Evolutionary conservation across 2,329 filamentous ascomycete genomes (phyloP).

Genomic region (Hypomyces perniciosus): DNA sequence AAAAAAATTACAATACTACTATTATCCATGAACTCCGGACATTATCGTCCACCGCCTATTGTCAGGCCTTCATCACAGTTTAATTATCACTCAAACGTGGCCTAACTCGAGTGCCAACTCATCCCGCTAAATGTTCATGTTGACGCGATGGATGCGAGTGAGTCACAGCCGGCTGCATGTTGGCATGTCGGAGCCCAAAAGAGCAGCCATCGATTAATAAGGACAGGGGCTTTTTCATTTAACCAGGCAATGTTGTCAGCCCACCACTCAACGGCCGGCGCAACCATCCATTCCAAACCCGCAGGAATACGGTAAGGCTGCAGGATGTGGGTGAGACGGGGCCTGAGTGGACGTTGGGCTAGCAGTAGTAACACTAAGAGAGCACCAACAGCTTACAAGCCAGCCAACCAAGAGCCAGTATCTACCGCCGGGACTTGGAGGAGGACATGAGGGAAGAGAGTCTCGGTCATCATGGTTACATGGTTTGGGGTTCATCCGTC

Average conservation of each 20-base stretch:
- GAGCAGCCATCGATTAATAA: background rate
- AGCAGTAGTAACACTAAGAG: background rate
- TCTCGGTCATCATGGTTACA: too few species aligned
- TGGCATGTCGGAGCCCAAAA: slow-evolving; percentile 1
- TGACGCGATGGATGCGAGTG: slow-evolving; percentile 1
- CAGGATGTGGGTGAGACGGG: slow-evolving; percentile 9
- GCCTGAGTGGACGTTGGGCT: background rate
- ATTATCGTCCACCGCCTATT: too few species aligned
- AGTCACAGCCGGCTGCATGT: slow-evolving; percentile 5
- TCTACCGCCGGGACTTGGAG: too few species aligned
- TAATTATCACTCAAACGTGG: background rate
- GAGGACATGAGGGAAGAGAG: too few species aligned
- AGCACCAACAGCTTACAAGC: background rate
- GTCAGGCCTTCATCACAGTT: too few species aligned
- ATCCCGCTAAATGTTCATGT: slow-evolving; percentile 1
- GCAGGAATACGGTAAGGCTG: slow-evolving; percentile 10
- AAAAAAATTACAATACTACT: too few species aligned
- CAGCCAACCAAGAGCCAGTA: too few species aligned
- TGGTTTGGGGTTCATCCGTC: too few species aligned
- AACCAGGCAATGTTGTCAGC: background rate
- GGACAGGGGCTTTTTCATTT: background rate
- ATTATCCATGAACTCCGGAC: too few species aligned
- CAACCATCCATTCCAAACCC: slow-evolving; percentile 1
- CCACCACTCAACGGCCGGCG: background rate
- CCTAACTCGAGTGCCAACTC: slow-evolving; percentile 3